Evolutionary conservation across 441 rosid species (phyloP).

Genomic region (Dalechampia spathulata): DNA sequence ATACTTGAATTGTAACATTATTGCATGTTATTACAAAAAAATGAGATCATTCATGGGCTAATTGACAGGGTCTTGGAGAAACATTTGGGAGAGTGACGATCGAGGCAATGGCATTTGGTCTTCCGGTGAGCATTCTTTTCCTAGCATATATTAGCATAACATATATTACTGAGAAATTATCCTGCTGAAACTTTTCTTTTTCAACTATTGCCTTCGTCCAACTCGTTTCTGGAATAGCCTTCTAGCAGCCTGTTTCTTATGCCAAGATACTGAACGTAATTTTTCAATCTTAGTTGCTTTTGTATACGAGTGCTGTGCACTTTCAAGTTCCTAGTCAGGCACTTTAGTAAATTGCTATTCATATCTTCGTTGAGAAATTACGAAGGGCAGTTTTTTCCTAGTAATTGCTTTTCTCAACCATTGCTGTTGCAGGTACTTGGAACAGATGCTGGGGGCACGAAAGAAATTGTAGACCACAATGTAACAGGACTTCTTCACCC

Average conservation of each 20-base stretch:
- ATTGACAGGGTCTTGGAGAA: slow-evolving; percentile 78
- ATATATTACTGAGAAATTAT: neutral
- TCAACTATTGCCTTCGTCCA: too few relatives aligned
- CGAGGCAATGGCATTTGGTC: slow-evolving; percentile 97
- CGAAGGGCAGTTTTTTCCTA: too few relatives aligned
- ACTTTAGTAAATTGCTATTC: neutral
- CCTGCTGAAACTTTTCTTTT: neutral
- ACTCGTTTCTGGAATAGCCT: too few relatives aligned
- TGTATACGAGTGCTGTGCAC: neutral
- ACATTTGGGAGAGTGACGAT: slow-evolving; percentile 97
- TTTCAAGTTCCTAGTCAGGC: neutral
- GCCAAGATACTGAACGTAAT: neutral
- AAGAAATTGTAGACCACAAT: slow-evolving; percentile 76
- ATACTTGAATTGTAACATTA: neutral
- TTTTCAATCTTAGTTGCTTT: neutral
- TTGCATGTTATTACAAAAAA: slow-evolving; percentile 1
- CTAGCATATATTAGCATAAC: neutral
- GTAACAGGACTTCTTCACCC: slow-evolving; percentile 87
- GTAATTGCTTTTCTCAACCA: neutral
- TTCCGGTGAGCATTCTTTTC: slow-evolving; percentile 50
- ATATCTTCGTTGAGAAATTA: too few relatives aligned
- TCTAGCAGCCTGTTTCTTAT: neutral
- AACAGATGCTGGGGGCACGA: slow-evolving; percentile 93
- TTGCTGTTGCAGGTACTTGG: slow-evolving; percentile 59
- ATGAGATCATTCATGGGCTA: slow-evolving; percentile 10